Conservation (phyloP, 2,329 filamentous ascomycete species). For the Phyllosticta citriasiana region DNA sequence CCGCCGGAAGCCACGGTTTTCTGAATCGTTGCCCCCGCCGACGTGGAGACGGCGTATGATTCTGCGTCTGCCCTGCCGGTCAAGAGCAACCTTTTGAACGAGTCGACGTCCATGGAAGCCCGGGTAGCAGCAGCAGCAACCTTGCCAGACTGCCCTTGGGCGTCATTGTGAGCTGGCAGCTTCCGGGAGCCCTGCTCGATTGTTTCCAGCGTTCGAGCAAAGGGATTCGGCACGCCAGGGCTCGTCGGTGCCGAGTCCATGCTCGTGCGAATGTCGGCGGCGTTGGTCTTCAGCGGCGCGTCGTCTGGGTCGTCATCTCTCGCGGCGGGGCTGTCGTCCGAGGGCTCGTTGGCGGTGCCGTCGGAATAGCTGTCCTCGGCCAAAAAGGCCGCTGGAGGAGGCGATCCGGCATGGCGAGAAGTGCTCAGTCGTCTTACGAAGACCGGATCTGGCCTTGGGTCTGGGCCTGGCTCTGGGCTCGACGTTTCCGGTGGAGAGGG, state of each 20-base stretch:
- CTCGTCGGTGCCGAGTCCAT: neutral
- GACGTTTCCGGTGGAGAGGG: conserved; percentile 26
- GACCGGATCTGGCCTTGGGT: conserved; percentile 11
- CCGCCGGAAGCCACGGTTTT: conserved; percentile 11
- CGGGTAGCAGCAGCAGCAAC: conserved; percentile 10
- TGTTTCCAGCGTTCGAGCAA: conserved; percentile 28
- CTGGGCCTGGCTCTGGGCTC: conserved; percentile 13
- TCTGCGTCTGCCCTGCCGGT: conserved; percentile 48
- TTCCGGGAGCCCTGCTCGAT: conserved; percentile 21
- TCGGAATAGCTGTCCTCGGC: conserved; percentile 4
- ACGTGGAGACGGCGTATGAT: conserved; percentile 18
- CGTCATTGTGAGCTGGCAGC: conserved; percentile 11
- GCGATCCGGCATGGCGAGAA: conserved; percentile 14
- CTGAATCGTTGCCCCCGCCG: conserved; percentile 17
- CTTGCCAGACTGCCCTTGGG: conserved; percentile 18
- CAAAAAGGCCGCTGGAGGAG: conserved; percentile 14
- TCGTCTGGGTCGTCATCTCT: neutral
- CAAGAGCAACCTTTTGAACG: conserved; percentile 66
- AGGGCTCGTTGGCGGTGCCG: neutral
- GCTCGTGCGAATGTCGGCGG: neutral
- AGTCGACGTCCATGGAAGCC: conserved; percentile 60
- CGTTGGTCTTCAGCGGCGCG: conserved; percentile 1
- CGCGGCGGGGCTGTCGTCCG: conserved; percentile 1
- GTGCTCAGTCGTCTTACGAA: conserved; percentile 14
- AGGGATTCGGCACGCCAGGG: conserved; percentile 22